Conservation (phyloP, 139 green algal genomes). For the Volvox africanus region DNA sequence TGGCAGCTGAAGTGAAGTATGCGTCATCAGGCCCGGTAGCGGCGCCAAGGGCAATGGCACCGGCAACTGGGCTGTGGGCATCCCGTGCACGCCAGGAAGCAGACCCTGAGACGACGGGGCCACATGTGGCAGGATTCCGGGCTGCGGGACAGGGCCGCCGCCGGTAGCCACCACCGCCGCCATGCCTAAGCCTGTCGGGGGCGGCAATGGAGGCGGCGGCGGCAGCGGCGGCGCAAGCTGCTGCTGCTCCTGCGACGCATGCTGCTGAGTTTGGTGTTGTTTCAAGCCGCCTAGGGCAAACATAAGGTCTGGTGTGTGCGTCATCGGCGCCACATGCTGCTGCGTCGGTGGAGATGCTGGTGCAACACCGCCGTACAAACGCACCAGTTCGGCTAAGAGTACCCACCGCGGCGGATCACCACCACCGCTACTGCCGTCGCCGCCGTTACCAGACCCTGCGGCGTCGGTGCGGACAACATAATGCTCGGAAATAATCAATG, state of each 20-base stretch:
- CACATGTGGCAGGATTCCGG: background rate
- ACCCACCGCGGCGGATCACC: background rate
- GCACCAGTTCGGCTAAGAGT: background rate
- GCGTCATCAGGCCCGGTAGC: background rate
- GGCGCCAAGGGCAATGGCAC: background rate
- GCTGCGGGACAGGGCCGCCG: background rate
- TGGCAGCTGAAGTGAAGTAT: background rate
- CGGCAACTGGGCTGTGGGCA: background rate
- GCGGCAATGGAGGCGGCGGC: background rate
- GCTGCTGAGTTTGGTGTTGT: constrained; percentile 13
- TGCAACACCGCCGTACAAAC: background rate
- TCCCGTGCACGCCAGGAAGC: background rate
- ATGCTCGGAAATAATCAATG: background rate
- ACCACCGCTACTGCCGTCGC: background rate
- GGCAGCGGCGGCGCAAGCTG: background rate
- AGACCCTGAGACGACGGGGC: background rate
- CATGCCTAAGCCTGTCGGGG: background rate
- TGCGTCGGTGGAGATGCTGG: background rate
- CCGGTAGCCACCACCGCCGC: background rate
- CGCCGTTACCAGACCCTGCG: background rate
- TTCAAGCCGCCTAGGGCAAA: constrained; percentile 23
- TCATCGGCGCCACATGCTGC: background rate
- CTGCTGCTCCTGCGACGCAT: background rate
- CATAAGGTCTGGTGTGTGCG: background rate
- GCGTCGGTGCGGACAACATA: background rate